Evolutionary conservation across 345 rosid genomes (phyloP), one percentile per base, ranked within the genome.

Genomic region (Erodium maritimum): DNA sequence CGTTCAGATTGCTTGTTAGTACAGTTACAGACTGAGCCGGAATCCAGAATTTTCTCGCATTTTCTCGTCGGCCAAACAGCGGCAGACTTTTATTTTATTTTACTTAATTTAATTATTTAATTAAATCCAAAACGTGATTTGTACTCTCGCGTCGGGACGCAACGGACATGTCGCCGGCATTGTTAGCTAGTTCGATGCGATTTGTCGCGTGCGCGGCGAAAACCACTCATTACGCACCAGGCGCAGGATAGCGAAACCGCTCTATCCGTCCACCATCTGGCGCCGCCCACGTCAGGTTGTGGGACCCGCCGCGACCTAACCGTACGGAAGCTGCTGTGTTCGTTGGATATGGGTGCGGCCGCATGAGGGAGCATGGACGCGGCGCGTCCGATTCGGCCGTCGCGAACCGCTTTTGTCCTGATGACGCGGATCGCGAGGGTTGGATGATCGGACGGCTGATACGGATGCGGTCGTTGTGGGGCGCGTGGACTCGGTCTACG

Each of bases 81-180:
- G 34, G 34, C 34, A 29, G 7, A 25, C 33, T 2, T 25, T 29
- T 29, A 29, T n/a, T n/a, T 8, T 29, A 29, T 8, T 29, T 3
- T 8, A 29, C 5, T 3, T 29, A 3, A 29, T 29, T 29, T 29
- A 29, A 18, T 16, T 21, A 25, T 57, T 58, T 17, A 45, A 55
- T 50, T 57, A 18, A 16, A 5, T 17, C 18, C 1, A 1, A 1
- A 33, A 59, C 17, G 17, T 52, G 7, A 33, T 3, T n/a, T 45
- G 52, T 2, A 21, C 2, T 23, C 5, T 22, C 62, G 23, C 23
- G 51, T 68, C 65, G 62, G 29, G 56, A 56, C 73, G 59, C 34
- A 64, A 58, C 73, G 68, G 76, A 73, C 82, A 73, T 50, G 79
- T 77, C 58, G 81, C 75, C 82, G 83, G 77, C 73, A 45, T 58